Evolutionary conservation across 2,329 filamentous ascomycete species (phyloP), one percentile per base, ranked within the genome.

Genomic region (Orbilia quercus): DNA sequence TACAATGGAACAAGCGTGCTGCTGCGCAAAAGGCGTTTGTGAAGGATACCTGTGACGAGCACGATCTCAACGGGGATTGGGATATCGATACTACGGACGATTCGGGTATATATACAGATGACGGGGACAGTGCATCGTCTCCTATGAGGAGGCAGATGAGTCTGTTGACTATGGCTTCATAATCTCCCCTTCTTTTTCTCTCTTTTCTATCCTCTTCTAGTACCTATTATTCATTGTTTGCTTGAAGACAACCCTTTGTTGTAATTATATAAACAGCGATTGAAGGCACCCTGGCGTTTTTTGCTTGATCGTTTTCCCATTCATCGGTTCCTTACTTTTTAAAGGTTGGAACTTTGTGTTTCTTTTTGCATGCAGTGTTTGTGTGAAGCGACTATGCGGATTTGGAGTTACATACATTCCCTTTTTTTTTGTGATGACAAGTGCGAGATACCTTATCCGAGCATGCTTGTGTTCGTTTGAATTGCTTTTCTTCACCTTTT

Each of bases 1-100:
- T 99, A 70, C 87, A 93, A 75, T 99, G 95, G 95, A 99, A 99
- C 82, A 94, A 91, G 23, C 87, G 95, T 48, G 93, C 92, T 2
- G 93, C 94, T 3, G 89, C 90, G 62, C 95, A 99, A 81, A 98
- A 97, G 81, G 91, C 88, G 1, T 99, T 89, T 83, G 84, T 86
- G 25, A 84, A 83, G 1, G 81, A 63, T 5, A 74, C 67, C 12
- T 79, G 79, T 42, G 79, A 79, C 22, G 79, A 82, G 5, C 78
- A 79, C n/a, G 78, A 79, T 45, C 80, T 82, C 75, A 81, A 83
- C 25, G 83, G 87, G 4, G 88, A 91, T 73, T 98, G 95, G 88
- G 95, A 99, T 79, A 98, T 99, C 76, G 95, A 98, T 80, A 94
- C 95, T 28, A 73, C 69, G 16, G 69, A 73, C 36, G 94, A 96